These are phyloP conservation scores for Stachybotrys chlorohalonatus DNA, from an alignment of 2,329 filamentous ascomycete species.

Conservation along the genomic window DNA sequence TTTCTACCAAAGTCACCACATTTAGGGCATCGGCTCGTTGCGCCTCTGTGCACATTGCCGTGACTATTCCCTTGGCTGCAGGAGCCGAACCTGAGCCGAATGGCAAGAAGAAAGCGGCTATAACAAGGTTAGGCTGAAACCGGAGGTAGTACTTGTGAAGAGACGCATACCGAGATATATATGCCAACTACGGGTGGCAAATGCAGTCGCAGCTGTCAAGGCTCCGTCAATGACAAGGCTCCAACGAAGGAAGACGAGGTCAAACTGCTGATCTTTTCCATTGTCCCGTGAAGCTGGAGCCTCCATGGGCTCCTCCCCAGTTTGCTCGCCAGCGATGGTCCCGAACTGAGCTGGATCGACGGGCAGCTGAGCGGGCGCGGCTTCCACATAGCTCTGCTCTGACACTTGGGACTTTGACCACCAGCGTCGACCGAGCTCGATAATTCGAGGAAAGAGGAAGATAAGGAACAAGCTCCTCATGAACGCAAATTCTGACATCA, in stretches of 20 bases:
- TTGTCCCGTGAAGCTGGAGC: constrained; percentile 21
- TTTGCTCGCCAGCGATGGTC: constrained; percentile 27
- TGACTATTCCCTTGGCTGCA: constrained; percentile 64
- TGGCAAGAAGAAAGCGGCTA: constrained; percentile 54
- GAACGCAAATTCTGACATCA: constrained; percentile 47
- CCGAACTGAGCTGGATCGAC: constrained; percentile 31
- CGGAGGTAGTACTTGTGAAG: accelerated
- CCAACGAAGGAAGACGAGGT: constrained; percentile 58
- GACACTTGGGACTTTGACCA: constrained; percentile 1
- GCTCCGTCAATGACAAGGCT: constrained; percentile 56
- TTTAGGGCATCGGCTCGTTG: constrained; percentile 59
- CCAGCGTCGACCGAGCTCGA: constrained; percentile 30
- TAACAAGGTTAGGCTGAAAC: neutral
- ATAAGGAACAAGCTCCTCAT: constrained; percentile 47
- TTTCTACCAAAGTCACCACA: constrained; percentile 62
- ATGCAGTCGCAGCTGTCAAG: constrained; percentile 53
- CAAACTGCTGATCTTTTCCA: constrained; percentile 47
- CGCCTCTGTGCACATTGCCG: constrained; percentile 55
- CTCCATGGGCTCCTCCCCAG: constrained; percentile 34
- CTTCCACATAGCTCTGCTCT: constrained; percentile 5
- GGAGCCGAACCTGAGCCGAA: constrained; percentile 61
- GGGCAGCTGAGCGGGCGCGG: constrained; percentile 14
- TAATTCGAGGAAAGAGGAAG: constrained; percentile 43
- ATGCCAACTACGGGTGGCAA: constrained; percentile 56
- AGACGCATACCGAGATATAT: constrained; percentile 47